Base-by-base conservation (phyloP, 768 basidiomycete species). In the Boletus subparvulus region DNA sequence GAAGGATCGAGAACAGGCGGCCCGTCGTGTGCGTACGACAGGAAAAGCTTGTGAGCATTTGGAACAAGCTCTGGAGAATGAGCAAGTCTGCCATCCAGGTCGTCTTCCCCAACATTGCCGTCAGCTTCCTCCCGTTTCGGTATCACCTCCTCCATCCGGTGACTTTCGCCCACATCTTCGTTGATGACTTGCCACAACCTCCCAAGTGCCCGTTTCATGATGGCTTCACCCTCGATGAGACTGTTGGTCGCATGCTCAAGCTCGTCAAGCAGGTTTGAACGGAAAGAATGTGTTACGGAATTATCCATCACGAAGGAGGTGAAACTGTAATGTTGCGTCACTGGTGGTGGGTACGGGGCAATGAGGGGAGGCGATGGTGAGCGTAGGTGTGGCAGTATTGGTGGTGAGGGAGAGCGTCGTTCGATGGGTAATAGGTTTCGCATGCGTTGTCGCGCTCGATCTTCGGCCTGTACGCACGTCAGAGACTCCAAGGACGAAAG, bases 291-390 rank as follows among this genome's bases (percentile, higher is more conserved):
- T 17, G 88, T 90, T 16, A 90, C 84, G 9, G 90, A 82, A 60
- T 87, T 89, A 69, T 94, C 92, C 80, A 93, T 81, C 14, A 94
- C 90, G 63, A 92, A 90, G 0, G 91, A 90, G 19, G 90, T 81
- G 72, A 90, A 93, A 59, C 81, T 87, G 56, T 85, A 78, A 65
- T 93, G 90, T 48, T 87, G 82, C 11, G 78, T 70, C 24, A 78
- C 78, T 26, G 89, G 89, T 21, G 83, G 76, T 24, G 86, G 83
- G 65, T 92, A 93, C 3, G 92, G 90, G 0, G 90, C 83, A 24
- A 80, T 77, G 28, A 90, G 79, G 10, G 92, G 90, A 6, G 92
- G 92, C 0, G 90, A 88, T 12, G 88, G 87, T 8, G 88, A 85
- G 42, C 84, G 82, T 37, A 94, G 74, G 72, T 94, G 91, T 24